These are phyloP conservation scores for Fraxinus sp. DNA, from an alignment of 305 asterid species.

Conservation along the genomic window DNA sequence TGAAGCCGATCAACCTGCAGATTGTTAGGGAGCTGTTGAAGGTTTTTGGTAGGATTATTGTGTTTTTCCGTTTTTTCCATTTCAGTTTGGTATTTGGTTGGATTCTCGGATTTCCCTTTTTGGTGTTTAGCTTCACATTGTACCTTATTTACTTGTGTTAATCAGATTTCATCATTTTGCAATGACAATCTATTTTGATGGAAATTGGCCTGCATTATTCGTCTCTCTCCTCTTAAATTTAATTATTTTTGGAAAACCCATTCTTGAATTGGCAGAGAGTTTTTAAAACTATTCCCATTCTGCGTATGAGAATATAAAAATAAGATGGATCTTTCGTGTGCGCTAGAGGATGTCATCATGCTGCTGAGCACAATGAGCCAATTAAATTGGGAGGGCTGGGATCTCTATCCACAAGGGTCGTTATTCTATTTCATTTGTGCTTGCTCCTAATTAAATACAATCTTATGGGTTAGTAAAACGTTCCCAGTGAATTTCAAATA, in stretches of 20 bases:
- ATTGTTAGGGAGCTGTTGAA: conserved; percentile 15
- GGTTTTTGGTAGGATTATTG: conserved; percentile 17
- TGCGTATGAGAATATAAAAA: not conserved
- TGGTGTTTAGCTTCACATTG: not conserved
- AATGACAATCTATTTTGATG: conserved; percentile 12
- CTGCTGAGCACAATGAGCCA: not conserved
- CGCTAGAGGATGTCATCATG: not conserved
- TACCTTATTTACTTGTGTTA: conserved; percentile 10
- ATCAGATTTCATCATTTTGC: conserved; percentile 23
- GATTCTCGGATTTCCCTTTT: not conserved
- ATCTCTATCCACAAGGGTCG: not conserved
- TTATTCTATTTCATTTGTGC: not conserved
- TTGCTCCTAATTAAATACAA: not conserved
- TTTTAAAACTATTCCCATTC: not conserved
- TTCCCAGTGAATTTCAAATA: too few species aligned
- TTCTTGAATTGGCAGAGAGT: not conserved
- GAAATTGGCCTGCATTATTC: not conserved
- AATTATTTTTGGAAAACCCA: not conserved
- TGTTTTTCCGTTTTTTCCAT: not conserved
- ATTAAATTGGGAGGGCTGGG: not conserved
- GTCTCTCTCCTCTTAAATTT: not conserved
- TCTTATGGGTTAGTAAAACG: not conserved
- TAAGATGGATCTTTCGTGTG: not conserved
- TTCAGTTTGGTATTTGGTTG: conserved; percentile 16
- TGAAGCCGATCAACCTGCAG: conserved; percentile 44